A percentile compares a stretch with the other conserved stretches of the same genome.
These are phyloP conservation scores for Saturnispora hagleri DNA, from an alignment of 805 yeast genomes.

Conservation along the genomic window DNA sequence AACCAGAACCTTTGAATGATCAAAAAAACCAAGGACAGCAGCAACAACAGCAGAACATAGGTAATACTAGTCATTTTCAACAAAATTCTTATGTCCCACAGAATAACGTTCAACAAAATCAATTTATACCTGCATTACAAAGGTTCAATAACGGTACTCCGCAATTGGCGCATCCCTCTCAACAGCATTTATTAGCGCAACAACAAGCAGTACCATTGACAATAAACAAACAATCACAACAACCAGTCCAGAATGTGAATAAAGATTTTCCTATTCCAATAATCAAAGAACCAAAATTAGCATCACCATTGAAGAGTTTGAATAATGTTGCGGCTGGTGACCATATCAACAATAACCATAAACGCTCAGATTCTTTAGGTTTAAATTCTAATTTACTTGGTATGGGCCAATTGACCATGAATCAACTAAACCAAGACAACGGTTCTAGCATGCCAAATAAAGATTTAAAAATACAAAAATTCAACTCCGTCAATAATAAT, in stretches of 20 bases:
- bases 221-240: neutral
- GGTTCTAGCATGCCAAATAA: neutral
- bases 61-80: conserved; percentile 6
- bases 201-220: neutral
- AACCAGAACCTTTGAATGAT: conserved; percentile 5
- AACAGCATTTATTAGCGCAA: neutral
- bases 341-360: neutral
- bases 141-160: neutral
- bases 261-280: neutral
- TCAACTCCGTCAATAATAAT: neutral
- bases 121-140: neutral
- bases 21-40: conserved; percentile 4
- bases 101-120: neutral
- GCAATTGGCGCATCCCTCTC: neutral
- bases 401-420: neutral
- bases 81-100: neutral
- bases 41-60: neutral
- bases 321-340: neutral
- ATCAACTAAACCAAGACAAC: neutral
- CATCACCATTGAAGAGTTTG: neutral
- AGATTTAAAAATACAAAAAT: neutral
- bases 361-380: neutral
- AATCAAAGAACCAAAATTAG: neutral
- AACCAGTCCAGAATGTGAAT: neutral
- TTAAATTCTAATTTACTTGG: neutral